Conservation (phyloP, 352 stramenopile species). For the Globisporangium cylindrosporum region DNA sequence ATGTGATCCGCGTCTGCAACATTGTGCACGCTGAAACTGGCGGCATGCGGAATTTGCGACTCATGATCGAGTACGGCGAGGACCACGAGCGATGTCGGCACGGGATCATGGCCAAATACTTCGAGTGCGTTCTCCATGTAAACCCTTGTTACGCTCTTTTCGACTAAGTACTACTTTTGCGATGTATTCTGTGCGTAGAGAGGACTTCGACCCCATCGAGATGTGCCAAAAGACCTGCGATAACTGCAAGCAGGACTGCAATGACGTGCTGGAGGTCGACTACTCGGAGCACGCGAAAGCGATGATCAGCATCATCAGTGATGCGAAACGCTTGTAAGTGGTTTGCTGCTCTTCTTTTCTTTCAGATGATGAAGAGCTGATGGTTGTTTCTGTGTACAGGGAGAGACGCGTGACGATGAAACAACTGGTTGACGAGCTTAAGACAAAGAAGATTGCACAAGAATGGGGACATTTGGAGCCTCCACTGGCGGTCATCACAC, state of each 20-base stretch:
- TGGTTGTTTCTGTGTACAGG: conserved; percentile 20
- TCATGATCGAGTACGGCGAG: conserved; percentile 67
- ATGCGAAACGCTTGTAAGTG: conserved; percentile 45
- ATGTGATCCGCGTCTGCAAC: conserved; percentile 72
- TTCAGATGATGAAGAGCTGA: neutral
- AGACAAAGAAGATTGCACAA: conserved; percentile 45
- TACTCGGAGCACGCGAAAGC: conserved; percentile 49
- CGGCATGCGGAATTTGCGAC: conserved; percentile 57
- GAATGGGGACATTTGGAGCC: conserved; percentile 34
- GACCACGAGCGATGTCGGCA: conserved; percentile 37
- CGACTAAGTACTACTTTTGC: neutral
- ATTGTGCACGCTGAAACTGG: conserved; percentile 63
- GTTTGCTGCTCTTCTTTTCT: neutral
- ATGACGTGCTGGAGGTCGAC: conserved; percentile 27
- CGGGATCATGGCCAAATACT: conserved; percentile 51
- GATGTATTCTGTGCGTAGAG: conserved; percentile 20
- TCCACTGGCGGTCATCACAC: conserved; percentile 31
- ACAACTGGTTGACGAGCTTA: conserved; percentile 68
- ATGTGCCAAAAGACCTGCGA: conserved; percentile 47
- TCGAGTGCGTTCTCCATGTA: conserved; percentile 31
- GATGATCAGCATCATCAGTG: conserved; percentile 40
- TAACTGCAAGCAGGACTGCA: conserved; percentile 38
- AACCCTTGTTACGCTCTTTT: neutral
- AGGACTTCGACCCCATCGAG: conserved; percentile 31
- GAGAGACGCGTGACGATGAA: conserved; percentile 67